Evolutionary conservation across 768 basidiomycete species (phyloP), one percentile per base, ranked within the genome.

Genomic region (Mycena sanguinolenta): DNA sequence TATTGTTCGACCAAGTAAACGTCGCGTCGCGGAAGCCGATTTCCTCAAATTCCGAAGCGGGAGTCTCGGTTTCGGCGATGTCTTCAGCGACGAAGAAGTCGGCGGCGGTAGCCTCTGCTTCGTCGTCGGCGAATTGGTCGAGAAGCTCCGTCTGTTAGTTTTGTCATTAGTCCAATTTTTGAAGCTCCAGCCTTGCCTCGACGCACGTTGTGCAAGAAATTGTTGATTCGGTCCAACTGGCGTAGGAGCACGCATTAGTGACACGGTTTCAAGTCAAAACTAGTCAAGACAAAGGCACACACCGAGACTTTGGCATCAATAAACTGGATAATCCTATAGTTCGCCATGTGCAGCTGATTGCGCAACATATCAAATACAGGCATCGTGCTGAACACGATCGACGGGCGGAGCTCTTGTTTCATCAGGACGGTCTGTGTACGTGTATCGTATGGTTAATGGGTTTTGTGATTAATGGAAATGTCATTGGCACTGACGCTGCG

Each of bases 281-380:
- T 42, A 19, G 39, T n/a, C n/a, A 42, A 42, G 14, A 42, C 39
- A 42, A 42, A 42, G 19, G 19, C 14, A 58, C 58, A 27, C 36
- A 60, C 44, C 44, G 92, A 92, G 2, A 94, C 92, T 77, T 90
- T 90, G 57, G 85, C 89, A 80, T 79, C 74, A 27, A 73, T 58
- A 17, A 73, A 69, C 38, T 66, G 60, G 10, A 77, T 79, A 28
- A 81, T 63, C 17, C 77, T 73, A 69, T 78, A 80, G 25, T 82
- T 77, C 1, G 79, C 76, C 76, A 79, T 84, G 77, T 82, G 79
- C 57, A 91, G 78, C 65, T 89, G 87, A 7, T 85, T 83, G 38
- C 89, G 85, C 36, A 94, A 78, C 73, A 90, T 84, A 54, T 90
- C 87, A 75, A 94, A 93, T 25, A 92, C 89, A 65, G 86, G 77